Percentiles rank a stretch among this genome's conserved stretches.
Evolutionary conservation across 805 yeast species (phyloP).

Genomic region (Saturnispora zaruensis): DNA sequence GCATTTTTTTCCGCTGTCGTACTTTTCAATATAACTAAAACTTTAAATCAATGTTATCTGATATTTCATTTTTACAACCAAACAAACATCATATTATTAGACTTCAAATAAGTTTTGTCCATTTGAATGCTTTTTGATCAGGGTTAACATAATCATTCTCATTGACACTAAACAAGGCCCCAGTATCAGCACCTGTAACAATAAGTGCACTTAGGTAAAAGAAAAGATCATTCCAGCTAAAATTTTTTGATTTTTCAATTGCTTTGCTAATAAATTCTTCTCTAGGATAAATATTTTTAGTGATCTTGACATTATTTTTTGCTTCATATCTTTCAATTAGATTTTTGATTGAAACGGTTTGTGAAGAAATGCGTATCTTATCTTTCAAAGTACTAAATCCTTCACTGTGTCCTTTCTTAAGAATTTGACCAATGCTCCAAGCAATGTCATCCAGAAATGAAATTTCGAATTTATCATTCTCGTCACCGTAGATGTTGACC

Average conservation of each 20-base stretch:
- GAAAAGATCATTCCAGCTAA: conserved; percentile 28
- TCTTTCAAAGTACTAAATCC: conserved; percentile 35
- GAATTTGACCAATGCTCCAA: conserved; percentile 33
- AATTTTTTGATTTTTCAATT: conserved; percentile 26
- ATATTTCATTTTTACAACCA: too few species aligned
- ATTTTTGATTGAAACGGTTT: conserved; percentile 31
- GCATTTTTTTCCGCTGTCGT: too few species aligned
- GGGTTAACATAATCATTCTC: conserved; percentile 41
- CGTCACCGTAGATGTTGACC: conserved; percentile 36
- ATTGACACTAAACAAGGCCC: conserved; percentile 26
- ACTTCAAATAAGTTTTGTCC: conserved; percentile 28
- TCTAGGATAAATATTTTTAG: conserved; percentile 25
- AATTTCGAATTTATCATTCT: conserved; percentile 29
- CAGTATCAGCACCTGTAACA: conserved; percentile 36
- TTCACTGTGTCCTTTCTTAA: conserved; percentile 23
- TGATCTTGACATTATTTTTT: conserved; percentile 29
- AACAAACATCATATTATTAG: too few species aligned
- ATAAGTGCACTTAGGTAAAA: conserved; percentile 30
- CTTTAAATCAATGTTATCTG: too few species aligned
- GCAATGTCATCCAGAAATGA: conserved; percentile 37
- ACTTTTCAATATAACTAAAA: too few species aligned
- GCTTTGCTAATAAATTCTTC: conserved; percentile 30
- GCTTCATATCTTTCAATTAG: conserved; percentile 34
- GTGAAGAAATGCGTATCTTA: conserved; percentile 35
- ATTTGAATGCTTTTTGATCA: conserved; percentile 35